phyloP scores from a whole-genome alignment of 2,329 filamentous ascomycete species.

The Escovopsis sp. region DNA sequence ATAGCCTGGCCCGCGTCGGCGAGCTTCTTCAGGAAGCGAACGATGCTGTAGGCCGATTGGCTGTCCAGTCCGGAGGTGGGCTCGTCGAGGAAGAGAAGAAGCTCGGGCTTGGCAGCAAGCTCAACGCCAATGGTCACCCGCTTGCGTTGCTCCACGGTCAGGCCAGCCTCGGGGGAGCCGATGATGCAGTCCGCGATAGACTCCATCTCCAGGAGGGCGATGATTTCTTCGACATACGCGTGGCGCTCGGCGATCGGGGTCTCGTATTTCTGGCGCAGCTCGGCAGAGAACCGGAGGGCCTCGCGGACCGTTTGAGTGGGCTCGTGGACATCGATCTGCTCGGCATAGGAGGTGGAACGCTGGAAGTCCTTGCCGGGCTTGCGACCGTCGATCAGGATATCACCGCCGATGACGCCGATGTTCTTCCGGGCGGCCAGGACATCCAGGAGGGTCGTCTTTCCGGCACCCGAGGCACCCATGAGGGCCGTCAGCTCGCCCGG shows the following conservation, averaged over 20 bases:
- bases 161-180: constrained; percentile 49
- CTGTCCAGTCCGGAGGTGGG: constrained; percentile 54
- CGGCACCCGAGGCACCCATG: constrained; percentile 74
- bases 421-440: constrained; percentile 51
- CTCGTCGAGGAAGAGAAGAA: constrained; percentile 67
- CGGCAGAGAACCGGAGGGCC: constrained; percentile 47
- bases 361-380: constrained; percentile 47
- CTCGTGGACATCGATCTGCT: constrained; percentile 49
- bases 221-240: constrained; percentile 46
- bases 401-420: constrained; percentile 43
- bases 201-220: constrained; percentile 44
- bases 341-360: constrained; percentile 46
- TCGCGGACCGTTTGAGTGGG: constrained; percentile 48
- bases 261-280: constrained; percentile 41
- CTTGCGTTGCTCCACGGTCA: constrained; percentile 51
- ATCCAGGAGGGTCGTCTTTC: constrained; percentile 75
- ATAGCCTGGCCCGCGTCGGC: constrained; percentile 74
- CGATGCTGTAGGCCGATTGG: constrained; percentile 60
- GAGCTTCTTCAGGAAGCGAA: constrained; percentile 63
- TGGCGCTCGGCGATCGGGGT: constrained; percentile 41
- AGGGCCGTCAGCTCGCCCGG: constrained; percentile 65
- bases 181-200: constrained; percentile 44
- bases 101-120: constrained; percentile 65
- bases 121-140: constrained; percentile 89
- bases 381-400: constrained; percentile 41